Conservation (phyloP, 257 asterid genomes). For the Mentha longifolia region DNA sequence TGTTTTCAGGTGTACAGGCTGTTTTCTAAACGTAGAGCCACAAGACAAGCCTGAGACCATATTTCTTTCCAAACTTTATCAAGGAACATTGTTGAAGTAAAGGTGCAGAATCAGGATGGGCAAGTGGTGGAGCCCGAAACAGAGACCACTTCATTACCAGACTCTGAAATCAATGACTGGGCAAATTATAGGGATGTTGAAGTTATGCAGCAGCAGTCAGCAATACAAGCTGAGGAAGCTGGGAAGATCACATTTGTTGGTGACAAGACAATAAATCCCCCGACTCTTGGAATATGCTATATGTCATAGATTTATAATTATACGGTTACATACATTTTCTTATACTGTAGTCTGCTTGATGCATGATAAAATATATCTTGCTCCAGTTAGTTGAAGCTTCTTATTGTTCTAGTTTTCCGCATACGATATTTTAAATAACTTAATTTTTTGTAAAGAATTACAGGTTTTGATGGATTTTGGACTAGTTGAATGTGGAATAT, state of each 20-base stretch:
- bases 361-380: background rate
- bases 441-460: too few relatives aligned
- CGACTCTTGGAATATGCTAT: too few relatives aligned
- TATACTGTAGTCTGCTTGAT: background rate
- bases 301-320: background rate
- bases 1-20: conserved; percentile 21
- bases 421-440: background rate
- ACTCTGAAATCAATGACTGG: conserved; percentile 66
- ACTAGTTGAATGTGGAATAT: background rate
- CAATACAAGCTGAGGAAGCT: conserved; percentile 76
- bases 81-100: conserved; percentile 25
- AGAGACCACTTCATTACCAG: conserved; percentile 41
- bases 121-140: conserved; percentile 43
- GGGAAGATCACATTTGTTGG: conserved; percentile 74
- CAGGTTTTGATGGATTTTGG: background rate
- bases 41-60: conserved; percentile 23
- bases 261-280: conserved; percentile 67
- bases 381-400: conserved; percentile 13
- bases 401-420: conserved; percentile 13
- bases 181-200: conserved; percentile 69
- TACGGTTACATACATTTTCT: conserved; percentile 4
- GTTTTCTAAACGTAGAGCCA: conserved; percentile 27
- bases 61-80: background rate
- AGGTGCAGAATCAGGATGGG: conserved; percentile 63
- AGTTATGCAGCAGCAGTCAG: conserved; percentile 72